Percentiles rank a stretch among this genome's conserved stretches.
These are phyloP conservation scores for Aspergillus nidulans DNA, from an alignment of 495 filamentous ascomycete species.

Conservation along the genomic window DNA sequence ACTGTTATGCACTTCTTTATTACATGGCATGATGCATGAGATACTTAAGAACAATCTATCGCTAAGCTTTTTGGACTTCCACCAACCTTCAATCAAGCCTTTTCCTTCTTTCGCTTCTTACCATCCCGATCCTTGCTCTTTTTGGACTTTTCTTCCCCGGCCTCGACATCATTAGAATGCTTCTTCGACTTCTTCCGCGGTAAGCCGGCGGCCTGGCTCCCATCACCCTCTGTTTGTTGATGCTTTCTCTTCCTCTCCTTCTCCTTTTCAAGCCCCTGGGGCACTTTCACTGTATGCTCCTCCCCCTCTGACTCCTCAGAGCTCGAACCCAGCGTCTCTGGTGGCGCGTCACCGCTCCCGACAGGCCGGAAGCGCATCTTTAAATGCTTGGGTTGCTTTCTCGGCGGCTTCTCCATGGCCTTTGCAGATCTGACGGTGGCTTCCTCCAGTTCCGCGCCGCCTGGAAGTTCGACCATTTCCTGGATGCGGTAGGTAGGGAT, in stretches of 20 bases:
- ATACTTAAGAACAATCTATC: constrained; percentile 11
- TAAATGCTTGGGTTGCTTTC: constrained; percentile 53
- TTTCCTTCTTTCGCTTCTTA: constrained; percentile 44
- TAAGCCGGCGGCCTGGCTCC: constrained; percentile 18
- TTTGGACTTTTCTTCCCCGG: constrained; percentile 31
- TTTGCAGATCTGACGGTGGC: constrained; percentile 32
- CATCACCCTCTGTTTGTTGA: constrained; percentile 35
- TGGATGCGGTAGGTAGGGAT: constrained; percentile 45
- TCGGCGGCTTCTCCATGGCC: constrained; percentile 37
- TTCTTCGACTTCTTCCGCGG: constrained; percentile 47
- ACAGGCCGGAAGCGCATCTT: constrained; percentile 58
- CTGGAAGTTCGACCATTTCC: constrained; percentile 37
- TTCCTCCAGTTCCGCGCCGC: constrained; percentile 27
- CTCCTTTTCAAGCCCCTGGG: constrained; percentile 20
- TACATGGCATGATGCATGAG: background rate
- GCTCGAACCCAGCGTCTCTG: constrained; percentile 46
- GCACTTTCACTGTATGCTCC: constrained; percentile 35
- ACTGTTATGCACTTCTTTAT: background rate
- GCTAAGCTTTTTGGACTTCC: constrained; percentile 2
- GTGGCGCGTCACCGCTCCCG: constrained; percentile 40
- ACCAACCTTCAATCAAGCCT: constrained; percentile 15
- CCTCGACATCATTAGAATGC: constrained; percentile 23
- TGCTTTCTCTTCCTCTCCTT: constrained; percentile 41
- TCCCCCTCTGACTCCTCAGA: constrained; percentile 47
- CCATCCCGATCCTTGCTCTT: constrained; percentile 40